Base-by-base conservation (phyloP, 306 rosid genomes). In the Medicago ruthenica region DNA sequence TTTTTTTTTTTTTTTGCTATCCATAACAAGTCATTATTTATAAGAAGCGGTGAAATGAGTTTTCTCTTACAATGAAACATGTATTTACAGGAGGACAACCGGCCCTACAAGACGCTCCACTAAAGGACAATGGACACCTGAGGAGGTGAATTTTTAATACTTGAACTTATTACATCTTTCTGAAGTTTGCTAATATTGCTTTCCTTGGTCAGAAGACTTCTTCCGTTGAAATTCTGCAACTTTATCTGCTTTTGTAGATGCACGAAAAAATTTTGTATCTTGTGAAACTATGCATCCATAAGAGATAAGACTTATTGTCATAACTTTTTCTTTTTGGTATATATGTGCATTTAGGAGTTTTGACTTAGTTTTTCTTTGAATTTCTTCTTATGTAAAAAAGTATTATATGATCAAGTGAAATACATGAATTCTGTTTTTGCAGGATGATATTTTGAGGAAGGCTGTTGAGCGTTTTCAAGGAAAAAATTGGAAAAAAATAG, bases 71-170 rank as follows among this genome's bases (percentile, higher is more conserved):
- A 9, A 59, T 9, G 44, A 36, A 42, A 77, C 78, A n/a, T 64
- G 60, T 47, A 60, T 53, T 6, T 85, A 84, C 79, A 91, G 99
- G 93, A 91, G 98, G 86, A 92, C 99, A 47, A 96, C 87, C 79
- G 99, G 98, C 73, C 99, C 99, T 76, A 89, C 99, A 2, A 89
- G 99, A 90, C 99, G 98, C 67, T 96, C 99, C 76, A 90, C 99
- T 0, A 96, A 96, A 87, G 99, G 99, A 70, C 98, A 96, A 70
- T 96, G 99, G 99, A 92, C 97, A 1, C 68, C 92, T 31, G 96
- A 90, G 79, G 99, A 96, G 97, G 99, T 96, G 51, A 79, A 62
- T 51, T 59, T 67, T 71, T 18, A 58, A 41, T 44, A 76, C 39
- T 34, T 4, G 10, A 53, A 9, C 53, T 47, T 50, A 59, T 71